Evolutionary conservation across 148 eudicot species (phyloP), one percentile per base, ranked within the genome.

Genomic region (Amaranthus cruentus): DNA sequence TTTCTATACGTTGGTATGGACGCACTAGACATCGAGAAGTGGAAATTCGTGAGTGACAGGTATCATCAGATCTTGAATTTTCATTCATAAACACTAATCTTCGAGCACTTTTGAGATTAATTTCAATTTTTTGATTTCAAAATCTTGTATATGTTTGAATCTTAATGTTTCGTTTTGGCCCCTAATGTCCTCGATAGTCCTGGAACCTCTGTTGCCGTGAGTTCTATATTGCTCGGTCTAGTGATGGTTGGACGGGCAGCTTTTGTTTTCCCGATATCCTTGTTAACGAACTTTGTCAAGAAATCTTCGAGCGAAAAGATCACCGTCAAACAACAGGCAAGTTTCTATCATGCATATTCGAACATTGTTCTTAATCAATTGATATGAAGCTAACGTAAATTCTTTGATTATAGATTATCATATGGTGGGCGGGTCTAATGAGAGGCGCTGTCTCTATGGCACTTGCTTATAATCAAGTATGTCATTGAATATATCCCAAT

Each of bases 361-460:
- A 12, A 49, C 11, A 5, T 68, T 6, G 15, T 51, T 44, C 44
- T 62, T 62, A 15, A 12, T 75, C 66, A 46, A 46, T 53, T 58
- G 7, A 54, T 75, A 48, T 13, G 47, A 5, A 43, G 8, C 28
- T 47, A 43, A 7, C 65, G 4, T 55, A 44, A 14, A 5, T 8
- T 67, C 43, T 64, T 48, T 38, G 12, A 38, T 49, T 70, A 21
- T 80, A 94, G 98, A 79, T 91, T 62, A 83, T 83, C 13, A 87
- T 94, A 69, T 94, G 98, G 98, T 94, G 98, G 98, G 96, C 98
- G 69, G 98, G 98, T 84, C 88, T 93, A 58, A 93, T 93, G 92
- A 80, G 98, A 83, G 98, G 98, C 14, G 97, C 98, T 46, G 99
- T 95, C 13, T 95, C 99, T 21, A 90, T 95, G 86, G 99, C 99